A percentile compares a stretch with the other conserved stretches of the same genome.
Evolutionary conservation across 2,329 filamentous ascomycete genomes (phyloP).

Genomic region (Phoma sp.): DNA sequence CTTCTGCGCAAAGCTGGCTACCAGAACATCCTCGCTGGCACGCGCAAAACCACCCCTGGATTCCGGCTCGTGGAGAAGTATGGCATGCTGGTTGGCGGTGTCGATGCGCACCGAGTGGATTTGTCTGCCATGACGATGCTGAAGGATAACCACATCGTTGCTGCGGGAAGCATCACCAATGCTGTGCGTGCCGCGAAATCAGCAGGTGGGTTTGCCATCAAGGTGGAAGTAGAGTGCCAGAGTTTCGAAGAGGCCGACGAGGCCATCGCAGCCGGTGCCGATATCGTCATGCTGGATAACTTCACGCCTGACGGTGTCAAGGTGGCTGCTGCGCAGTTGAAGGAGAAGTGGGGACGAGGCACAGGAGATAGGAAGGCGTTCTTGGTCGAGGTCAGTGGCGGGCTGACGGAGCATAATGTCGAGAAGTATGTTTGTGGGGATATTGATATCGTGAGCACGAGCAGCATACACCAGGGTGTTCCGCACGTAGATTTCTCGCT

Average conservation of each 20-base stretch:
- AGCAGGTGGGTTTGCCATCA: slow-evolving; percentile 86
- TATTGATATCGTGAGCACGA: slow-evolving; percentile 94
- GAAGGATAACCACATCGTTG: slow-evolving; percentile 99
- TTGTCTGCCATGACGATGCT: slow-evolving; percentile 94
- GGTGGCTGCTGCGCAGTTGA: slow-evolving; percentile 74
- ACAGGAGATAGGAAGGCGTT: slow-evolving; percentile 67
- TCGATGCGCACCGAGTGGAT: slow-evolving; percentile 90
- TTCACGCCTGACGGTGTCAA: slow-evolving; percentile 82
- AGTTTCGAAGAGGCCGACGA: slow-evolving; percentile 87
- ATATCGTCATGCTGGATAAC: slow-evolving; percentile 98
- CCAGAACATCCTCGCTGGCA: slow-evolving; percentile 85
- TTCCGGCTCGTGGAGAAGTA: slow-evolving; percentile 98
- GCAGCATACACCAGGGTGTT: slow-evolving; percentile 94
- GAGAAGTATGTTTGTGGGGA: slow-evolving; percentile 78
- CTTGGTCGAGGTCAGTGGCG: slow-evolving; percentile 90
- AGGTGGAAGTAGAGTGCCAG: slow-evolving; percentile 96
- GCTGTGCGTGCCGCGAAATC: slow-evolving; percentile 84
- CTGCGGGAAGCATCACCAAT: slow-evolving; percentile 79
- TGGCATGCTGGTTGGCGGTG: slow-evolving; percentile 92
- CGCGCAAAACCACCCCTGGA: slow-evolving; percentile 94
- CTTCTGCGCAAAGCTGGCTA: slow-evolving; percentile 71
- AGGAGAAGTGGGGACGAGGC: slow-evolving; percentile 75
- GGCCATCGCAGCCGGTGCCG: slow-evolving; percentile 87
- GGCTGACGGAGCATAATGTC: slow-evolving; percentile 84
- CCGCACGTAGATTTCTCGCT: slow-evolving; percentile 94